Evolutionary conservation across 2,329 filamentous ascomycete genomes (phyloP), one percentile per base, ranked within the genome.

Genomic region (Clonostachys rhizophaga): DNA sequence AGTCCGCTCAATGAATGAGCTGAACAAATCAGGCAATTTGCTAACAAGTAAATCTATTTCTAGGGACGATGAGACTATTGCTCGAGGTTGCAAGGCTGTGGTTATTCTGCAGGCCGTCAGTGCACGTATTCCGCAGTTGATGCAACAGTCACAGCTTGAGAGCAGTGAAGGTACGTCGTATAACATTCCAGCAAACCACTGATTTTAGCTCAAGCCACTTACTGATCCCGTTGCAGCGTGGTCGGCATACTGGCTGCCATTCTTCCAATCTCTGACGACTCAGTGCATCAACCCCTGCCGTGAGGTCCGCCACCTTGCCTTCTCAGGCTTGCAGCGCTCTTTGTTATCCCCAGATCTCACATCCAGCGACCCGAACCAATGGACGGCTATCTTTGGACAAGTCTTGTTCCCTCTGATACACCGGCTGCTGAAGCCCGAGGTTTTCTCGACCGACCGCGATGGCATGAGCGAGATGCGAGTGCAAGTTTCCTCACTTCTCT

Each of bases 381-480:
- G 94, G 92, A 94, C 87, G 0, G 89, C 90, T 39, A 96, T 99
- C 45, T 99, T 99, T 65, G 83, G 84, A 52, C 88, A 96, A 61
- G 91, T 97, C 2, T 75, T 99, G 14, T 96, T 99, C 66, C 94
- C 94, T 2, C 75, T 99, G 13, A 92, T 97, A 52, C 76, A 87
- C 35, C 82, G 88, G 52, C 77, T 99, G 3, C 75, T 99, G 14
- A 96, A 96, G 64, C 94, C 94, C 1, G 94, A 99, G 66, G 86
- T 96, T 10, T 96, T 95, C 64, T 90, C 91, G 46, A 87, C 87
- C 2, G 94, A 99, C 62, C 87, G 89, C 2, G 75, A 87, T 35
- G 94, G 94, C 36, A 99, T 99, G 94, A 88, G 88, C 54, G 92
- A 97, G 66, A 97, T 94, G 45, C 79, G 94, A 40, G 89, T 97